phyloP scores from a whole-genome alignment of 768 basidiomycete genomes.

The Crucibulum laeve region DNA sequence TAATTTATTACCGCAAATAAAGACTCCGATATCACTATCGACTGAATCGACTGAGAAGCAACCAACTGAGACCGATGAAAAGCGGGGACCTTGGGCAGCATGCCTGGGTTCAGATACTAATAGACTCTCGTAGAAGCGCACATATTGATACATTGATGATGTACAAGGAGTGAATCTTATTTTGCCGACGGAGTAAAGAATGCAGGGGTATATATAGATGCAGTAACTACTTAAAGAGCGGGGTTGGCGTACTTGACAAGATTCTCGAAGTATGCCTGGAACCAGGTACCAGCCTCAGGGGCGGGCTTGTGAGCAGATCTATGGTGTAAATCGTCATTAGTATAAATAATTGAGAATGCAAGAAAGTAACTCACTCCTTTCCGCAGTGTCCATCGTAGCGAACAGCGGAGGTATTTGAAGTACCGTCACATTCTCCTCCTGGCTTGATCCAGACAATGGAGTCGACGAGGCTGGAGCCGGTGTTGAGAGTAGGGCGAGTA shows the following conservation, averaged over 20 bases:
- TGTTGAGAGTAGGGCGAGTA: constrained; percentile 2
- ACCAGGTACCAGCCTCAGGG: not conserved
- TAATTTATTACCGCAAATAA: too few relatives aligned
- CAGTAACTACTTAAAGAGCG: not conserved
- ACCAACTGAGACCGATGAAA: too few relatives aligned
- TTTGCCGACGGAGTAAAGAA: too few relatives aligned
- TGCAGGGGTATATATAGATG: too few relatives aligned
- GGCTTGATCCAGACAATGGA: not conserved
- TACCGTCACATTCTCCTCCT: not conserved
- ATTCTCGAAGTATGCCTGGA: constrained; percentile 1
- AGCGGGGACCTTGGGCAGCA: too few relatives aligned
- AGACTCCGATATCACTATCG: too few relatives aligned
- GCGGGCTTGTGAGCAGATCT: not conserved
- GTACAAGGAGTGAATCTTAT: too few relatives aligned
- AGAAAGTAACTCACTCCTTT: not conserved
- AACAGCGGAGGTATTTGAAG: not conserved
- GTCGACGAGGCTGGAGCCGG: constrained; percentile 1
- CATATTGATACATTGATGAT: too few relatives aligned
- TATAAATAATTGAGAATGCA: not conserved
- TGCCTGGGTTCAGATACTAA: too few relatives aligned
- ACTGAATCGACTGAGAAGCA: too few relatives aligned
- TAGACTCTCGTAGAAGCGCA: too few relatives aligned
- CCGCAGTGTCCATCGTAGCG: not conserved
- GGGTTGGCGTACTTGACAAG: not conserved
- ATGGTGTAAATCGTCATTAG: not conserved